phyloP scores from a whole-genome alignment of 257 asterid genomes.

The Oldenlandia corymbosa region DNA sequence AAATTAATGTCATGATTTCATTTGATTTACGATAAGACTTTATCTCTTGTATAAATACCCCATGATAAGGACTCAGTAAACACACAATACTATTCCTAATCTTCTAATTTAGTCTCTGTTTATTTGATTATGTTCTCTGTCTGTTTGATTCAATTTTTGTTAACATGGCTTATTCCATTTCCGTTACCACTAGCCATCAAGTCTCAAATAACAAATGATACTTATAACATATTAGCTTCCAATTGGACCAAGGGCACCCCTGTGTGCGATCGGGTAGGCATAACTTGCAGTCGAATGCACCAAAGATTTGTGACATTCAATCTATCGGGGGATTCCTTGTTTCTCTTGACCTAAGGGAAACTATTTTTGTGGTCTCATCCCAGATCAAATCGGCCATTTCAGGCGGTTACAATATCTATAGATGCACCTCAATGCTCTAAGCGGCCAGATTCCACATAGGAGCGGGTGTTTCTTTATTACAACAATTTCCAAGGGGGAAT shows the following conservation, averaged over 20 bases:
- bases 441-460: background rate
- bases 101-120: too few relatives aligned
- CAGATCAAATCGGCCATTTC: background rate
- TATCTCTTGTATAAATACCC: too few relatives aligned
- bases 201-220: background rate
- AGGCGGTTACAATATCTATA: background rate
- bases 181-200: too few relatives aligned
- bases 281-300: conserved; percentile 7
- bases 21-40: too few relatives aligned
- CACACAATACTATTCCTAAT: too few relatives aligned
- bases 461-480: background rate
- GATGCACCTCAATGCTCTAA: background rate
- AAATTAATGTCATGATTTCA: too few relatives aligned
- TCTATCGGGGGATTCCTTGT: conserved; percentile 2
- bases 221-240: background rate
- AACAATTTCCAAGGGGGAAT: background rate
- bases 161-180: too few relatives aligned
- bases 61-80: too few relatives aligned
- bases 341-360: conserved; percentile 2
- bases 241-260: conserved; percentile 9
- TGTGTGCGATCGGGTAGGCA: conserved; percentile 11
- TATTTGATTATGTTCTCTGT: too few relatives aligned
- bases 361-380: conserved; percentile 7
- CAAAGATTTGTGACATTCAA: conserved; percentile 9
- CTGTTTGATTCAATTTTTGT: too few relatives aligned